Evolutionary conservation across 768 basidiomycete genomes (phyloP), one percentile per base, ranked within the genome.

Genomic region (Trametes cingulata): DNA sequence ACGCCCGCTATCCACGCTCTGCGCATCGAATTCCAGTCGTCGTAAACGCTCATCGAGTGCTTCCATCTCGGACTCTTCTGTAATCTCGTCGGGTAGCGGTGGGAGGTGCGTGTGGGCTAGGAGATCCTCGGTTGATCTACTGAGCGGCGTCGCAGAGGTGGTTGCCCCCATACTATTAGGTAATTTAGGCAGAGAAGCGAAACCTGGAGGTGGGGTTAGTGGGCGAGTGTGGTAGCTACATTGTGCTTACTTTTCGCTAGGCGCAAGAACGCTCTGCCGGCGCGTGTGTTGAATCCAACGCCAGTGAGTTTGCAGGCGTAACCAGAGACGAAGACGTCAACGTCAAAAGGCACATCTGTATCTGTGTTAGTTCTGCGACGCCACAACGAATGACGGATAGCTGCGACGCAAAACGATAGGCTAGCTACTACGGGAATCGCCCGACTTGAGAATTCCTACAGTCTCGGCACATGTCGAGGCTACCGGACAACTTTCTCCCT

Each of bases 281-380:
- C 84, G 5, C 92, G 85, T 56, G 85, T 86, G 1, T 85, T 81
- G 43, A 79, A 75, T 53, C 86, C 86, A 2, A 83, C 78, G 0
- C 82, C 77, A 42, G 84, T 81, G 42, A 83, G 76, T 48, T 78
- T 83, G 15, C 85, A 79, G 0, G 88, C 91, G 65, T 85, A 92
- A 0, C 93, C 94, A 14, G 91, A 90, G 8, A 93, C 77, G 47
- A 85, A 88, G 0, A 93, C 75, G 42, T 88, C 85, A 3, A 95
- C 72, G 52, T 87, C 84, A 65, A 92, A 94, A 3, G 84, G 70
- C 3, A 61, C 73, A 42, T 75, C 85, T 83, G 55, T 3, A 52
- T 42, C 68, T 47, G 51, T 57, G 47, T 7, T 58, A 41, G 6
- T 67, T 56, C 19, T 33, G 29, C 29, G 29, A 33, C 29, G 29